These are phyloP conservation scores for Euryodendron excelsum DNA, from an alignment of 148 eudicot species.

Conservation along the genomic window DNA sequence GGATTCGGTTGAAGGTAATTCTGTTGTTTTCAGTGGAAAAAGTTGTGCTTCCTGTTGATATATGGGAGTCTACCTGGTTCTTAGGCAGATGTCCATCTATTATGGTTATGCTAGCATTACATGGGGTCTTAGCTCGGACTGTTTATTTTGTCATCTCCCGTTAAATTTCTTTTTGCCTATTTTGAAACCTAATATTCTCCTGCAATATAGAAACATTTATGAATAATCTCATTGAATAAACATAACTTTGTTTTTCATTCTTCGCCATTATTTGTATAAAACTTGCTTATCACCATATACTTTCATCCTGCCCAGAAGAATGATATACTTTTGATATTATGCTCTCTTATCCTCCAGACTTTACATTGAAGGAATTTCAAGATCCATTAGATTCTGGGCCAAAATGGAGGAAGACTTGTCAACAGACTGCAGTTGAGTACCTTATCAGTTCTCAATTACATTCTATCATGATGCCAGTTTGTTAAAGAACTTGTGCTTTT, in stretches of 20 bases:
- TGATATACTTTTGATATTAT: neutral
- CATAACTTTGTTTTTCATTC: neutral
- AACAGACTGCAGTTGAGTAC: conserved; percentile 28
- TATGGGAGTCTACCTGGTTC: neutral
- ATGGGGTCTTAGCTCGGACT: neutral
- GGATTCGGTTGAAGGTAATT: conserved; percentile 28
- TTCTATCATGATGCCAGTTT: neutral
- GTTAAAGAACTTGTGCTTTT: neutral
- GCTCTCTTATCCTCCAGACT: conserved; percentile 22
- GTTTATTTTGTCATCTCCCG: neutral
- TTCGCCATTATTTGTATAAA: neutral
- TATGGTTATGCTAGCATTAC: neutral
- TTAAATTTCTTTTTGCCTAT: neutral
- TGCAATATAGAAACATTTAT: neutral
- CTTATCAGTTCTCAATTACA: conserved; percentile 15
- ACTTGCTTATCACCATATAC: neutral
- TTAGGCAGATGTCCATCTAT: neutral
- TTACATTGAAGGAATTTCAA: conserved; percentile 10
- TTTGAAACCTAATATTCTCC: neutral
- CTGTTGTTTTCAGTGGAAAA: neutral
- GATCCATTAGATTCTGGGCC: conserved; percentile 35
- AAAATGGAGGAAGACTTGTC: conserved; percentile 62
- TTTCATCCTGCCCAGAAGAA: neutral
- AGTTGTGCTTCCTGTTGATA: conserved; percentile 7
- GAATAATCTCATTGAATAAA: neutral